A percentile compares a stretch with the other conserved stretches of the same genome.
Conservation (phyloP, 1,139 yeast genomes). For the Trichomonascaceae sp. region DNA sequence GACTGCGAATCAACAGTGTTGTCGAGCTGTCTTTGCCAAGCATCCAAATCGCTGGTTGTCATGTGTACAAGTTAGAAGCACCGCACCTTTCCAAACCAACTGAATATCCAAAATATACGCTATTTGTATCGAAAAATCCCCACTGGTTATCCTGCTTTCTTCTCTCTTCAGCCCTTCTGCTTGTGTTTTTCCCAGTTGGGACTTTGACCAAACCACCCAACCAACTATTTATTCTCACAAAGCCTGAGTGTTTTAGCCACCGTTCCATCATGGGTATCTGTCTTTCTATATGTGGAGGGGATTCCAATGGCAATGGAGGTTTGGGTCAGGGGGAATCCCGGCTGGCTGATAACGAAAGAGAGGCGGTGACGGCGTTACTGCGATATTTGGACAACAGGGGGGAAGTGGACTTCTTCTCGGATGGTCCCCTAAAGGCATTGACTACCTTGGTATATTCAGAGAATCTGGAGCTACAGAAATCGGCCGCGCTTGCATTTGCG, state of each 20-base stretch:
- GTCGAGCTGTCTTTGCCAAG: conserved; percentile 7
- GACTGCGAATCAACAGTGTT: background rate
- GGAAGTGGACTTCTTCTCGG: conserved; percentile 74
- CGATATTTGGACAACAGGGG: conserved; percentile 75
- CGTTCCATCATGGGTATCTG: conserved; percentile 6
- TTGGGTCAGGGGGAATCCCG: conserved; percentile 53
- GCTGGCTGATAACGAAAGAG: conserved; percentile 94
- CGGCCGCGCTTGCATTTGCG: conserved; percentile 98
- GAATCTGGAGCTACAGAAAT: conserved; percentile 87
- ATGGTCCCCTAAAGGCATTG: conserved; percentile 76
- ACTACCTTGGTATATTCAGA: conserved; percentile 92
- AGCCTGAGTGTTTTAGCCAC: background rate
- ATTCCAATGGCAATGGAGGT: background rate
- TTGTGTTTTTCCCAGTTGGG: background rate
- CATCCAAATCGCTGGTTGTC: conserved; percentile 1
- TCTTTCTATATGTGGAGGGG: conserved; percentile 5
- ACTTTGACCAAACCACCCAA: background rate
- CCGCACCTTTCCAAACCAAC: background rate
- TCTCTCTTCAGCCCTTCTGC: background rate
- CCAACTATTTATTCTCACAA: background rate
- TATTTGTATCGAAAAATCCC: background rate
- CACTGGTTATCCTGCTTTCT: too few species aligned
- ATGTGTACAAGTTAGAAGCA: background rate
- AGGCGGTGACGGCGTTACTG: conserved; percentile 84
- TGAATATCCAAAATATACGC: too few species aligned